A percentile compares a stretch with the other conserved stretches of the same genome.
phyloP scores from a whole-genome alignment of 192 early-diverging fungal genomes.

The Backusella tuberculispora region DNA sequence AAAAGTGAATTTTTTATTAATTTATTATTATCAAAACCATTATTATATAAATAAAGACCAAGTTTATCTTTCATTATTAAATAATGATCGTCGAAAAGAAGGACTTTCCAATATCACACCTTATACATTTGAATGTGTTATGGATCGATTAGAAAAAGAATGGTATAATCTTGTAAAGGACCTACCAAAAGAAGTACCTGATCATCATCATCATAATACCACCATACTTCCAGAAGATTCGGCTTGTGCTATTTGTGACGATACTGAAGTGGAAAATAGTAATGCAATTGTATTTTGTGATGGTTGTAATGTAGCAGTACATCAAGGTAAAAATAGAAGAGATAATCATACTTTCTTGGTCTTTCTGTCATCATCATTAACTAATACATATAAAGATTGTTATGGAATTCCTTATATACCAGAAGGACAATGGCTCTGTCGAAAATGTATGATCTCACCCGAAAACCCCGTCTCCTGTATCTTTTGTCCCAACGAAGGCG shows the following conservation, averaged over 20 bases:
- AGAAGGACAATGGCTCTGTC: conserved; percentile 98
- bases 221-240: conserved; percentile 74
- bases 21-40: too few relatives aligned
- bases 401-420: conserved; percentile 99
- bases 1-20: too few relatives aligned
- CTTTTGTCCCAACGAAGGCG: conserved; percentile 90
- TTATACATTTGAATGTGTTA: conserved; percentile 79
- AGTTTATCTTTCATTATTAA: conserved; percentile 71
- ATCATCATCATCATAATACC: conserved; percentile 52
- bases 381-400: too few relatives aligned
- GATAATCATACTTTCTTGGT: too few relatives aligned
- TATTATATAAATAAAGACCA: too few relatives aligned
- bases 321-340: conserved; percentile 73
- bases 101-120: conserved; percentile 52
- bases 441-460: conserved; percentile 94
- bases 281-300: conserved; percentile 99
- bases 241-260: conserved; percentile 93
- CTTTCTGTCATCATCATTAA: too few relatives aligned
- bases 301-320: conserved; percentile 98
- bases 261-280: conserved; percentile 97
- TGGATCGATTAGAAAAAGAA: conserved; percentile 93
- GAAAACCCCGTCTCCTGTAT: conserved; percentile 86
- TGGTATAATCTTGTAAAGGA: conserved; percentile 87
- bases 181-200: conserved; percentile 71
- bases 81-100: conserved; percentile 61